Evolutionary conservation across 176 grass and related monocot species (phyloP).

Genomic region (Areca catechu): DNA sequence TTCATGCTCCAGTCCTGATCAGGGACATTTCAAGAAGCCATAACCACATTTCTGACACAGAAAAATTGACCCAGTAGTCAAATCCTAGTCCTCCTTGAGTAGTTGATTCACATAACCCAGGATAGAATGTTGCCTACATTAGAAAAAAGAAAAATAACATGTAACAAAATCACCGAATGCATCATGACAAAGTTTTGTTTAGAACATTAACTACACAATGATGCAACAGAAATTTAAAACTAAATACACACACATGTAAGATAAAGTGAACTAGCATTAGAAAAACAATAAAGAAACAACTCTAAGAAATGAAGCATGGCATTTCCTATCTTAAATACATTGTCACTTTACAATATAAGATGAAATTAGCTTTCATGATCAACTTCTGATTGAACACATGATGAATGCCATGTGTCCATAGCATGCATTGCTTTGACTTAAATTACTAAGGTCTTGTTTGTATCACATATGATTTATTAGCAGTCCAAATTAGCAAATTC

Average conservation of each 20-base stretch:
- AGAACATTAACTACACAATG: no score
- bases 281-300: no score
- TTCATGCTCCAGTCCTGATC: conserved; percentile 85
- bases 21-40: conserved; percentile 91
- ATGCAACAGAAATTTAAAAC: no score
- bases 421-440: no score
- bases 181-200: no score
- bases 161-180: background rate
- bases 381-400: background rate
- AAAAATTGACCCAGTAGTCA: conserved; percentile 82
- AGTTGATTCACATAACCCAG: conserved; percentile 79
- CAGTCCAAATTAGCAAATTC: no score
- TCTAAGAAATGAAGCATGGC: no score
- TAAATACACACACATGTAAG: no score
- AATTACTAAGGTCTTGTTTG: no score
- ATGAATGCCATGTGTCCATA: background rate
- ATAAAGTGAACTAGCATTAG: no score
- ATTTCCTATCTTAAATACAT: background rate
- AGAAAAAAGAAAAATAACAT: conserved; percentile 16
- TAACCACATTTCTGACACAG: conserved; percentile 89
- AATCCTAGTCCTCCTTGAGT: conserved; percentile 94
- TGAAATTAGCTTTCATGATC: background rate
- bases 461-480: no score
- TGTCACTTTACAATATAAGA: background rate
- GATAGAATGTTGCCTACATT: conserved; percentile 81